phyloP scores from a whole-genome alignment of 2,329 filamentous ascomycete species.

The Cercospora sesami region DNA sequence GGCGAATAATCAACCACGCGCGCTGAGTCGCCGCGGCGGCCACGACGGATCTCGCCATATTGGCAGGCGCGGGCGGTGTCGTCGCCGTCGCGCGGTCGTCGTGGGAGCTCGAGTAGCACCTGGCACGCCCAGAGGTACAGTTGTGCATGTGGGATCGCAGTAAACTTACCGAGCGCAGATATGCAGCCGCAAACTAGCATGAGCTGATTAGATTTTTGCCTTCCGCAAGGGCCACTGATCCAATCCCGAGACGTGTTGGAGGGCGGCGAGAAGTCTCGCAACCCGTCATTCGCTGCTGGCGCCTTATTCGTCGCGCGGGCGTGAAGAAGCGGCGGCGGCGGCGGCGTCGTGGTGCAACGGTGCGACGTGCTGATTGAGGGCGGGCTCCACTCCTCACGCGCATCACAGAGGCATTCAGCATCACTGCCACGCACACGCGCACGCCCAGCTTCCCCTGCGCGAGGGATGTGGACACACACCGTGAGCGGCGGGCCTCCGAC shows the following conservation, averaged over 20 bases:
- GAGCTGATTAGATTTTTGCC: slow-evolving; percentile 15
- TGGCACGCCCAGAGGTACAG: background rate
- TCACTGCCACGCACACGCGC: background rate
- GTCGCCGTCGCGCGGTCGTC: background rate
- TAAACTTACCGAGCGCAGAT: slow-evolving; percentile 16
- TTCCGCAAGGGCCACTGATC: slow-evolving; percentile 11
- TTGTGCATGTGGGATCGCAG: slow-evolving; percentile 12
- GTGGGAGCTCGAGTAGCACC: background rate
- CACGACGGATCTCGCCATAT: background rate
- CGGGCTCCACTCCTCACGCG: background rate
- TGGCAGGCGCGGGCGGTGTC: background rate
- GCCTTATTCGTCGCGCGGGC: background rate
- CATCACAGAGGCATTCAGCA: background rate
- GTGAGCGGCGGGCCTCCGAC: background rate
- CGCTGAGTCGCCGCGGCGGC: slow-evolving; percentile 9
- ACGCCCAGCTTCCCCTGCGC: background rate
- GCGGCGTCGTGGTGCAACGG: background rate
- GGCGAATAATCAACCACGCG: slow-evolving; percentile 6
- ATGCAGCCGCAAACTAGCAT: slow-evolving; percentile 18
- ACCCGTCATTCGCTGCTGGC: background rate
- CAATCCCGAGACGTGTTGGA: background rate
- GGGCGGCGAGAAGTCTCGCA: slow-evolving; percentile 1
- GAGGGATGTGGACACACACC: slow-evolving; percentile 1
- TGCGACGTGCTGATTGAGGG: background rate
- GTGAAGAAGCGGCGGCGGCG: background rate